Evolutionary conservation across 169 alveolate genomes (phyloP), one percentile per base, ranked within the genome.

Genomic region (Babesia ovata): DNA sequence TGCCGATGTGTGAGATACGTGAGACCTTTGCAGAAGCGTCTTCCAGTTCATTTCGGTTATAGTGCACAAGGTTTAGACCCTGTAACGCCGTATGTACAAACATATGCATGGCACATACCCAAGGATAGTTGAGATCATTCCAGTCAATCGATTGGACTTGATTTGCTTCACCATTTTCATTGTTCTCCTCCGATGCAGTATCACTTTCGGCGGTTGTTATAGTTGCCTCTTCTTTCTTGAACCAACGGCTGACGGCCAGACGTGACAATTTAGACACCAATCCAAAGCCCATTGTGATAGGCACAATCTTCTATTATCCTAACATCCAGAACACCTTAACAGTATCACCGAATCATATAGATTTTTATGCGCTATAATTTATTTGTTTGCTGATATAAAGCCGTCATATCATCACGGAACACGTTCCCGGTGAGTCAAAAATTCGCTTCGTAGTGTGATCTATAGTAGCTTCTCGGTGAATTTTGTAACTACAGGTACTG

Each of bases 21-120:
- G 45, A 26, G 24, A 66, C 17, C 42, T 59, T 65, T 6, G 62
- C 12, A 21, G 24, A 42, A 13, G 2, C 44, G 3, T 53, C 36
- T 2, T 65, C 50, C 63, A 76, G 24, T 26, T 76, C 86, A 10
- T 16, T 50, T 2, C 26, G 50, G 46, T 54, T 24, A 26, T 76
- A 76, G 50, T 76, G 79, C 29, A 76, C 78, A 33, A 76, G 46
- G 0, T 71, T 65, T n/a, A 76, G 8, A 29, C 69, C 78, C 86
- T 76, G 73, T 8, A 54, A 11, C 52, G 9, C 16, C 19, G 4
- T 33, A 8, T 19, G 3, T 21, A 52, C 14, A 39, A 50, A 19
- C 28, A 12, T 12, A 17, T 16, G 0, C 11, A 33, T 8, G 8
- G 14, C 19, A 69, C 63, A 22, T 0, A 76, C 86, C 71, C 56